Conservation (phyloP, 371 early-diverging fungal genomes). For the Batkoa obscura region DNA sequence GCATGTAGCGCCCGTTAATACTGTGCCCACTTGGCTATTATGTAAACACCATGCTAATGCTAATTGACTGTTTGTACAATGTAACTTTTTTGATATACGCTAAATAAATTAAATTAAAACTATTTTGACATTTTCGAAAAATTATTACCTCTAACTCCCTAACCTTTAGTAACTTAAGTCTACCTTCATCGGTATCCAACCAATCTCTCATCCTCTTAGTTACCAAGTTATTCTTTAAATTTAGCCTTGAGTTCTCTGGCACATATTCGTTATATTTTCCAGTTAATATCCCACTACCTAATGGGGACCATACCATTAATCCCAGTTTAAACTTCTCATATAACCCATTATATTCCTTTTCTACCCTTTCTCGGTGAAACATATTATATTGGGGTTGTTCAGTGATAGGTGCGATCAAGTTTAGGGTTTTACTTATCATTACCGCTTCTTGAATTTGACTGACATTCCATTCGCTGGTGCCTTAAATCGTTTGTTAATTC, state of each 20-base stretch:
- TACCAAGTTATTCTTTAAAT: slow-evolving; percentile 36
- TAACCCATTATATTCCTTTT: slow-evolving; percentile 53
- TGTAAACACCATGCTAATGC: slow-evolving; percentile 66
- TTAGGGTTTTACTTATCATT: slow-evolving; percentile 39
- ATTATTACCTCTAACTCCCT: slow-evolving; percentile 13
- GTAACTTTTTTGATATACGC: slow-evolving; percentile 23
- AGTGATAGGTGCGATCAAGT: slow-evolving; percentile 44
- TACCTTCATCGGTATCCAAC: slow-evolving; percentile 40
- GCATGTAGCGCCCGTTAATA: slow-evolving; percentile 34
- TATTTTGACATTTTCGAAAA: background rate
- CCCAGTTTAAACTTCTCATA: slow-evolving; percentile 51
- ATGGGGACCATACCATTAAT: slow-evolving; percentile 61
- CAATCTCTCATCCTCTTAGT: slow-evolving; percentile 35
- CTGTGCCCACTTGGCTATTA: slow-evolving; percentile 22
- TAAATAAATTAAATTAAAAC: slow-evolving; percentile 15
- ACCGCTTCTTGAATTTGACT: slow-evolving; percentile 62
- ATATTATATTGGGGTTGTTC: slow-evolving; percentile 78
- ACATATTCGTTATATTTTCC: slow-evolving; percentile 66
- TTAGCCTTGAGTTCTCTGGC: slow-evolving; percentile 48
- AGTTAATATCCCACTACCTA: slow-evolving; percentile 48
- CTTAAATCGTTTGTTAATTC: background rate
- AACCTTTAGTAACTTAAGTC: slow-evolving; percentile 25
- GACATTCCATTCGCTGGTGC: slow-evolving; percentile 65
- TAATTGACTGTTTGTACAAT: slow-evolving; percentile 49
- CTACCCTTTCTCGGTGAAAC: slow-evolving; percentile 61